Evolutionary conservation across 805 yeast species (phyloP), one percentile per base, ranked within the genome.

Genomic region (Kurtzmaniella fragi): DNA sequence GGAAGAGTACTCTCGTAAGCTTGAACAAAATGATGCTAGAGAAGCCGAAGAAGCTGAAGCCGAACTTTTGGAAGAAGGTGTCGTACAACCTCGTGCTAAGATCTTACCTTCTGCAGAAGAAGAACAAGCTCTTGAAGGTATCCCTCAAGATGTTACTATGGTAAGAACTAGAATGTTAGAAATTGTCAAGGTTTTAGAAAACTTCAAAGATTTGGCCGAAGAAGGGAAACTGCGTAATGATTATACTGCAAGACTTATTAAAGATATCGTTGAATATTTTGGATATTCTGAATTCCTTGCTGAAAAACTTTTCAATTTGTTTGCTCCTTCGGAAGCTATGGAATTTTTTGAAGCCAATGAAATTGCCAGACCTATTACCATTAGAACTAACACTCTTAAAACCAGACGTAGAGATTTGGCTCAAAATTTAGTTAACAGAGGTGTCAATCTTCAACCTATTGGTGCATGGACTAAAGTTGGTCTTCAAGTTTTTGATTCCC

Each of bases 401-500:
- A 85, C 98, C 4, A 82, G 96, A 67, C 84, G 99, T 60, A 79
- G 99, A 62, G 97, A 93, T 54, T 75, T 93, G 51, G 97, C 96
- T 2, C 98, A 93, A 64, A 80, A 93, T 12, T 75, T 93, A 46
- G 95, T 91, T 41, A 91, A 91, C 64, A 81, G 96, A 56, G 99
- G 99, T 60, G 99, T 91, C 45, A 93, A 93, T 59, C 73, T 93
- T 52, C 97, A 93, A 65, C 98, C 98, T 33, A 88, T 93, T 52
- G 98, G 98, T 37, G 70, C 85, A 31, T 93, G 99, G 99, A 89
- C 98, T 17, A 93, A 93, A 64, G 98, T 93, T 37, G 99, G 99
- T 45, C 72, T 93, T 48, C 99, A 93, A 64, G 82, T 93, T 38
- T 93, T 91, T 60, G 99, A 93, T 59, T 90, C 98, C 17, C 98